Evolutionary conservation across 1,139 yeast genomes (phyloP).

Genomic region (Kodamaea sp.): DNA sequence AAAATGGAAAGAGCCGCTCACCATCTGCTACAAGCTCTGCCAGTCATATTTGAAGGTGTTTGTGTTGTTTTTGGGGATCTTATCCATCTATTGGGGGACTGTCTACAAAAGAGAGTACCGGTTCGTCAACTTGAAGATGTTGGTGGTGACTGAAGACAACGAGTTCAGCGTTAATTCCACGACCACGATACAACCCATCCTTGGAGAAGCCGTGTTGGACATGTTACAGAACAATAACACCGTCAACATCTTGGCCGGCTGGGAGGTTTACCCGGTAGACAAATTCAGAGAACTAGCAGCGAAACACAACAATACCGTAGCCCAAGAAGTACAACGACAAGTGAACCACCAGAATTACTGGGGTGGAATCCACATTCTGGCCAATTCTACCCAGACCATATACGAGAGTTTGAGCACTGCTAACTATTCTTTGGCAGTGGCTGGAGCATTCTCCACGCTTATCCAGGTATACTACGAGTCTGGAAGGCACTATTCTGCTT

Average conservation of each 20-base stretch:
- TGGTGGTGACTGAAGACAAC: constrained; percentile 50
- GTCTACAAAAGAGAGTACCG: constrained; percentile 43
- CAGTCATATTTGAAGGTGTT: constrained; percentile 20
- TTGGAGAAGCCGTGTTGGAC: constrained; percentile 33
- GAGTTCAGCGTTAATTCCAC: constrained; percentile 21
- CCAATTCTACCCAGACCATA: constrained; percentile 43
- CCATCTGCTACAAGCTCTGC: constrained; percentile 5
- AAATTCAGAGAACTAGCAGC: constrained; percentile 31
- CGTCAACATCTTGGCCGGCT: constrained; percentile 32
- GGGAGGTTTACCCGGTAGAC: constrained; percentile 36
- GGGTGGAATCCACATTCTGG: constrained; percentile 50
- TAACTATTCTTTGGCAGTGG: constrained; percentile 17
- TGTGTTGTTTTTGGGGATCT: constrained; percentile 25
- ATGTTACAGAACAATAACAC: constrained; percentile 21
- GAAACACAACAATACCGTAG: constrained; percentile 31
- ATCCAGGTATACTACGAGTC: constrained; percentile 47
- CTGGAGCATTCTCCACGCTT: constrained; percentile 19
- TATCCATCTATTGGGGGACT: constrained; percentile 66
- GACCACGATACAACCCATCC: constrained; percentile 23
- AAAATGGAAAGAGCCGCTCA: not conserved
- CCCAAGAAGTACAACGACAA: constrained; percentile 34
- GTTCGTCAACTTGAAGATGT: constrained; percentile 39
- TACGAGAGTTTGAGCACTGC: constrained; percentile 31
- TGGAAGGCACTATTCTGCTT: constrained; percentile 53
- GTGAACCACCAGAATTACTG: constrained; percentile 55